A percentile compares a stretch with the other conserved stretches of the same genome.
Evolutionary conservation across 495 filamentous ascomycete species (phyloP).

Genomic region (Neurospora tetrasperma): DNA sequence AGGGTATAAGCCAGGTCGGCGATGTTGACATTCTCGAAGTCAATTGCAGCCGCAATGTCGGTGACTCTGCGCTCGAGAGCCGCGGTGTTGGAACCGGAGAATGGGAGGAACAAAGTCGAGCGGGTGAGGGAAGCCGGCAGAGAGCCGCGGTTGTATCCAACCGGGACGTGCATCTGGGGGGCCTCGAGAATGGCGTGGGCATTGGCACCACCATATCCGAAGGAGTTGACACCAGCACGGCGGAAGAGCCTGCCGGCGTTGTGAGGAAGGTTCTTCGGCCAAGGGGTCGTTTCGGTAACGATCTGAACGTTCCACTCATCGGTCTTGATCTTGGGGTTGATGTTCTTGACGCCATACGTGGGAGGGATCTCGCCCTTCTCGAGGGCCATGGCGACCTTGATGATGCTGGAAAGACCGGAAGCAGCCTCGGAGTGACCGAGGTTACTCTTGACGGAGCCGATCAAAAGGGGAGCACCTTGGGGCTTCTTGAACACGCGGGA

Average conservation of each 20-base stretch:
- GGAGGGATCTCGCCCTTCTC: slow-evolving; percentile 38
- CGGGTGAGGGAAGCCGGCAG: not conserved
- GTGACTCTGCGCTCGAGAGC: not conserved
- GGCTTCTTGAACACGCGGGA: slow-evolving; percentile 10
- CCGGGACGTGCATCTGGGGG: not conserved
- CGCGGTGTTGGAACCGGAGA: slow-evolving; percentile 5
- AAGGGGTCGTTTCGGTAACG: slow-evolving; percentile 13
- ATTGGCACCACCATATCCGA: slow-evolving; percentile 52
- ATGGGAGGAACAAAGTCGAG: not conserved
- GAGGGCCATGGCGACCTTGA: slow-evolving; percentile 42
- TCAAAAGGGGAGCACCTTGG: not conserved
- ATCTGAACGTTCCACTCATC: slow-evolving; percentile 22
- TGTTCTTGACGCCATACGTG: slow-evolving; percentile 34
- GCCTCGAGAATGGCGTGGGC: slow-evolving; percentile 46
- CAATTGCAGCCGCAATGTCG: not conserved
- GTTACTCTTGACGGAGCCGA: slow-evolving; percentile 45
- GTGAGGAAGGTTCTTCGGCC: slow-evolving; percentile 13
- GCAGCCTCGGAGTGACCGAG: slow-evolving; percentile 47
- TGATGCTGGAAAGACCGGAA: slow-evolving; percentile 40
- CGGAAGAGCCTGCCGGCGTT: slow-evolving; percentile 16
- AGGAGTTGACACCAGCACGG: slow-evolving; percentile 43
- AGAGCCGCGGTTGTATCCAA: not conserved
- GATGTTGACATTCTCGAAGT: slow-evolving; percentile 8
- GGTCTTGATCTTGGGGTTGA: slow-evolving; percentile 34
- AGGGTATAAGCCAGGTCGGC: slow-evolving; percentile 24